Percentiles rank a stretch among this genome's conserved stretches.
phyloP scores from a whole-genome alignment of 176 grass and related monocot genomes.

The Raddia distichophylla region DNA sequence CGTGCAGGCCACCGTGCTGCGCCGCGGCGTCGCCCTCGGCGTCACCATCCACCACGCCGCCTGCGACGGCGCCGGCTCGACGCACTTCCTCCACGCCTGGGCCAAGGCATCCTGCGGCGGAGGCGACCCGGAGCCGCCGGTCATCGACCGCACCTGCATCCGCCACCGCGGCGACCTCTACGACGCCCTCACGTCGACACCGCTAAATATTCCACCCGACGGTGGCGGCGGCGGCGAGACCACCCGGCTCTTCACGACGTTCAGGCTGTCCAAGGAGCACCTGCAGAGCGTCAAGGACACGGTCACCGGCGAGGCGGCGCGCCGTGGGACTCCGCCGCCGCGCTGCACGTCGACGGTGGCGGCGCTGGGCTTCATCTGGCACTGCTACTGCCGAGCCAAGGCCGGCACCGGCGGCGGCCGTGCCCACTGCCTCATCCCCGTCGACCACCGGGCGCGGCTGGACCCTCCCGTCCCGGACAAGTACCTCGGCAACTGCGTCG shows the following conservation, averaged over 20 bases:
- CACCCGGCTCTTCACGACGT: slow-evolving; percentile 17
- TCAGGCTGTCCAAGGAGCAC: slow-evolving; percentile 15
- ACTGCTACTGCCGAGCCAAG: not conserved
- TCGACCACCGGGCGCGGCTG: slow-evolving; percentile 28
- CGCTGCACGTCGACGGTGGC: slow-evolving; percentile 43
- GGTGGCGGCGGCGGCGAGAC: not conserved
- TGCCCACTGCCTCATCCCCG: not conserved
- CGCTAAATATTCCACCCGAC: too few species aligned
- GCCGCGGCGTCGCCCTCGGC: slow-evolving; percentile 42
- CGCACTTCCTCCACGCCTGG: slow-evolving; percentile 50
- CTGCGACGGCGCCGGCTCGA: slow-evolving; percentile 40
- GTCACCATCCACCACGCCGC: slow-evolving; percentile 38
- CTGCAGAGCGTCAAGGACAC: slow-evolving; percentile 27
- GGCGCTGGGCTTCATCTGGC: slow-evolving; percentile 32
- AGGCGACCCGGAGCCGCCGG: not conserved
- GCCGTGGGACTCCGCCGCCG: not conserved
- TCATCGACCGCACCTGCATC: slow-evolving; percentile 38
- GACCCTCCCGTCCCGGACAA: slow-evolving; percentile 24
- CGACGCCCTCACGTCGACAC: not conserved
- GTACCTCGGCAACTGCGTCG: slow-evolving; percentile 55
- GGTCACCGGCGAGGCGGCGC: not conserved
- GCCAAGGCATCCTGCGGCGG: not conserved
- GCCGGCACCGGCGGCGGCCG: not conserved
- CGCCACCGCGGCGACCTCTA: slow-evolving; percentile 22
- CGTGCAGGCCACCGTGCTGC: slow-evolving; percentile 45